Percentiles rank a stretch among this genome's conserved stretches.
Conservation (phyloP, 1,284 basidiomycete species). For the Moesziomyces sp. region DNA sequence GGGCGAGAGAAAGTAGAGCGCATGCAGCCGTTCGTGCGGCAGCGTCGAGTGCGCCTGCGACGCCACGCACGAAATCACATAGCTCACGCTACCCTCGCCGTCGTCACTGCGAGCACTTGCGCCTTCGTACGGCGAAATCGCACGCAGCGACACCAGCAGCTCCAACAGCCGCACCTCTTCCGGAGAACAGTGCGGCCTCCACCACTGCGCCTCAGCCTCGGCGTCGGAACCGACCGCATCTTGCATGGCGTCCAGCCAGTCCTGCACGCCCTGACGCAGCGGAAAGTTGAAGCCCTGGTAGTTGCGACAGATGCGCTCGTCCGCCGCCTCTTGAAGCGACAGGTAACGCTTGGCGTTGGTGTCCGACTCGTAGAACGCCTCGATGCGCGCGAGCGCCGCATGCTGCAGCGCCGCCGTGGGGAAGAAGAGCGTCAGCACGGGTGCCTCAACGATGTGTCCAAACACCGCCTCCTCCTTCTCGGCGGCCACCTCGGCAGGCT, state of each 20-base stretch:
- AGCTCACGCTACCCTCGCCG: slow-evolving; percentile 15
- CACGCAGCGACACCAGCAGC: slow-evolving; percentile 30
- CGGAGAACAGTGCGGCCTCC: slow-evolving; percentile 37
- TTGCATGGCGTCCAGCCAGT: slow-evolving; percentile 58
- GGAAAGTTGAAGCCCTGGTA: slow-evolving; percentile 66
- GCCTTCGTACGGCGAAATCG: slow-evolving; percentile 26
- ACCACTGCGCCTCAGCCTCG: slow-evolving; percentile 34
- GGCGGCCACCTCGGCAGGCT: neutral
- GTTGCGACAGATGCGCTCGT: slow-evolving; percentile 53
- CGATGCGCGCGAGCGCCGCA: slow-evolving; percentile 58
- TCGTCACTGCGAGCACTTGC: slow-evolving; percentile 15
- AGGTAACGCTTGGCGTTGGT: slow-evolving; percentile 39
- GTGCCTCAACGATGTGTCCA: slow-evolving; percentile 39
- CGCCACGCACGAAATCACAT: slow-evolving; percentile 58
- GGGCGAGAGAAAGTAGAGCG: slow-evolving; percentile 58
- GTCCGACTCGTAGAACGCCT: slow-evolving; percentile 62
- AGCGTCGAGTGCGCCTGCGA: slow-evolving; percentile 49
- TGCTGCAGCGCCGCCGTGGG: slow-evolving; percentile 49
- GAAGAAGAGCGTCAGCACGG: slow-evolving; percentile 61
- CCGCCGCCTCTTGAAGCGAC: slow-evolving; percentile 38
- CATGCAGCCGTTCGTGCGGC: slow-evolving; percentile 61
- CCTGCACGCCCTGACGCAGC: slow-evolving; percentile 33
- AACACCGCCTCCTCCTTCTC: slow-evolving; percentile 29
- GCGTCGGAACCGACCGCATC: slow-evolving; percentile 13
- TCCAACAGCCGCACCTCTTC: slow-evolving; percentile 54